These are phyloP conservation scores for Plasmodium relictum DNA, from an alignment of 169 alveolate genomes.

Conservation along the genomic window DNA sequence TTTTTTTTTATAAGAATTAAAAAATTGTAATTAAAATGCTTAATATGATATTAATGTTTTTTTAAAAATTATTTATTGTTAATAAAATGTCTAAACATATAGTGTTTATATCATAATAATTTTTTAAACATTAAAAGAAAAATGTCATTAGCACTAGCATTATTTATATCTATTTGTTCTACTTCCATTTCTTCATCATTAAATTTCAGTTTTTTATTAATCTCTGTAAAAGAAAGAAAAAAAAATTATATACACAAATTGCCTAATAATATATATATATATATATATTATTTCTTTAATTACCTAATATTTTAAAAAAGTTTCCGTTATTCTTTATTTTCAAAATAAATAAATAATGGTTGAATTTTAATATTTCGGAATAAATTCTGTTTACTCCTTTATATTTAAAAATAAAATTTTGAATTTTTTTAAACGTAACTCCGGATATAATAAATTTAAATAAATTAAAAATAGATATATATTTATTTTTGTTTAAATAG, in stretches of 20 bases:
- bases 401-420: constrained; percentile 19
- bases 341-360: constrained; percentile 30
- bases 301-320: constrained; percentile 60
- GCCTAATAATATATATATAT: not conserved
- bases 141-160: constrained; percentile 70
- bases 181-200: constrained; percentile 53
- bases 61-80: not conserved
- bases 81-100: not conserved
- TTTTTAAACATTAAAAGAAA: constrained; percentile 59
- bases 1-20: too few relatives aligned
- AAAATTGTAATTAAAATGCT: too few relatives aligned
- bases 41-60: too few relatives aligned
- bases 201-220: constrained; percentile 22
- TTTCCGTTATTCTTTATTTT: constrained; percentile 25
- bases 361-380: constrained; percentile 22
- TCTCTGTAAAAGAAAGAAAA: constrained; percentile 28
- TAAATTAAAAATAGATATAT: constrained; percentile 45
- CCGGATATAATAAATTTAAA: constrained; percentile 40
- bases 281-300: not conserved
- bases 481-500: constrained; percentile 52
- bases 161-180: constrained; percentile 36
- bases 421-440: constrained; percentile 16
- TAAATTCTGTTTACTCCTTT: constrained; percentile 7
- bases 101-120: constrained; percentile 5
- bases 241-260: not conserved